Evolutionary conservation across 768 basidiomycete genomes (phyloP), one percentile per base, ranked within the genome.

Genomic region (Podaxis sp.): DNA sequence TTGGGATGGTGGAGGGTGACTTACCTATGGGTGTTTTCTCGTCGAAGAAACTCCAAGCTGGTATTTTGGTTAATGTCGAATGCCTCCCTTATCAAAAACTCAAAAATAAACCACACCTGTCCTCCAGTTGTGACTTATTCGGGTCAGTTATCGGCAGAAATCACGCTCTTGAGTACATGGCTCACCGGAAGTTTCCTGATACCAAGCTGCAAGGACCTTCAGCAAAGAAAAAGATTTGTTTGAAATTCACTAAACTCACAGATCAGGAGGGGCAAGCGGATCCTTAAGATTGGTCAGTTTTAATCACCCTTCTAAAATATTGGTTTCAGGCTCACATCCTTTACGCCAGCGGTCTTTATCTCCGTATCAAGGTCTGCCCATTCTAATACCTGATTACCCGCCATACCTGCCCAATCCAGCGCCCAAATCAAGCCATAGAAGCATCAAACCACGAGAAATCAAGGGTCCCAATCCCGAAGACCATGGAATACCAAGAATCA

Each of bases 361-460:
- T 87, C 86, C 8, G 81, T 79, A 67, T 86, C 85, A 40, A 88
- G 71, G 67, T 86, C 85, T 11, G 71, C 66, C 85, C 85, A 87
- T 67, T 87, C 86, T 20, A 87, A 67, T 1, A 87, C 86, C 69
- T 87, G 85, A 66, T 86, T 85, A 1, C 85, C 85, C 3, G 84
- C 82, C 84, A 87, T 86, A 52, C 77, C 78, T 79, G 55, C 12
- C 15, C 22, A 56, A 26, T 13, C 44, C 40, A 57, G 22, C 24
- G 12, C 22, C 40, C 4, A n/a, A 56, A 57, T 44, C 13, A 56
- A 22, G 20, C n/a, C 55, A 56, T 7, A 22, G 56, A 56, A 38
- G n/a, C 20, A 33, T 56, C 22, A 54, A 54, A 26, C 44, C 40
- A 57, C 26, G 24, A 28, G n/a, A 38, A 56, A 11, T 40, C 7